Evolutionary conservation across 1,139 yeast species (phyloP), one percentile per base, ranked within the genome.

Genomic region (Diutina mesorugosa): DNA sequence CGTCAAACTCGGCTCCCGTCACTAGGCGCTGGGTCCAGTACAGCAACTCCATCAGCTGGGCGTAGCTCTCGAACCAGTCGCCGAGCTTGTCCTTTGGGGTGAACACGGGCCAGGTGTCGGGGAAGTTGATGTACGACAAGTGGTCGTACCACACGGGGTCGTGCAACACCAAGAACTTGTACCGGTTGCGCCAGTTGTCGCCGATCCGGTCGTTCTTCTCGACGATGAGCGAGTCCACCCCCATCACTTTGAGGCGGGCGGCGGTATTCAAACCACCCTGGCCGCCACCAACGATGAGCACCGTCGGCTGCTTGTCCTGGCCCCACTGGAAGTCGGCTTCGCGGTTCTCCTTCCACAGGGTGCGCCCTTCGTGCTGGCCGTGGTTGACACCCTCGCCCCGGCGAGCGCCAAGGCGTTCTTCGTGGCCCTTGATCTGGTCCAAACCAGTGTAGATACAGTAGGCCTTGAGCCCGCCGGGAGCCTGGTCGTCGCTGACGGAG

Each of bases 161-260:
- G 61, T 74, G 79, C 41, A 75, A 63, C 14, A 73, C 75, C 56
- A 74, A 63, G 60, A 72, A 74, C 61, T 72, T 71, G 64, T 74
- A 74, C 51, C 79, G 64, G 59, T 69, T 69, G 60, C 78, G 65
- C 81, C 78, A 74, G 61, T 74, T 74, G 60, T 75, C 79, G 60
- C 79, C 79, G 56, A 74, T 65, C 29, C 64, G 62, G 28, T 59
- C 56, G 59, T 73, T 71, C 45, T 69, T 65, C 54, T 74, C 79
- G 9, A 75, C 66, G 58, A 74, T 69, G 55, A 75, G 62, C 1
- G 69, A 63, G 56, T 69, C 68, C 51, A 72, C 63, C 14, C 78
- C 78, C 66, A 71, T 67, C 7, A 67, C 64, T 60, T 72, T 72
- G 61, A 74, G 65, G 54, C 78, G 65, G 0, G 79, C 76, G 45